Percentiles rank a stretch among this genome's conserved stretches.
phyloP scores from a whole-genome alignment of 1,139 yeast genomes.

The Sugiyamaella pinicola region DNA sequence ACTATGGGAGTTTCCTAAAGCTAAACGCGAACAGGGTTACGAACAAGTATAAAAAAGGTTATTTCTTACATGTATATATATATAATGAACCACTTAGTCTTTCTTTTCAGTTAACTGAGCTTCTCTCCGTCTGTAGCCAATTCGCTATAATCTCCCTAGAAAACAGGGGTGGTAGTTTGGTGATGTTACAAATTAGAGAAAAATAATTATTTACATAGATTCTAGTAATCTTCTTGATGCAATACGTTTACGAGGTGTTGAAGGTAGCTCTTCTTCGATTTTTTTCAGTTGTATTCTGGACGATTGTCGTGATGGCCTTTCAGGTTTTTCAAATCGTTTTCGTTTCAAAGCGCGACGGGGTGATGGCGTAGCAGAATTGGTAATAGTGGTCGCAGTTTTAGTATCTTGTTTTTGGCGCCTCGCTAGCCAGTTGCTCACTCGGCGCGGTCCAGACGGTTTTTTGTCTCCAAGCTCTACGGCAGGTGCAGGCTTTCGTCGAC shows the following conservation, averaged over 20 bases:
- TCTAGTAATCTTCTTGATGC: conserved; percentile 29
- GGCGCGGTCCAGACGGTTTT: conserved; percentile 25
- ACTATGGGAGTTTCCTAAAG: conserved; percentile 40
- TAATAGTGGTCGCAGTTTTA: background rate
- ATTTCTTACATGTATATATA: background rate
- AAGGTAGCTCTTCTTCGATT: conserved; percentile 10
- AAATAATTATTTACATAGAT: conserved; percentile 18
- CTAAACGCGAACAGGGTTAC: conserved; percentile 22
- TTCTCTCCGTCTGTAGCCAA: too few relatives aligned
- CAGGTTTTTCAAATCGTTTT: conserved; percentile 15
- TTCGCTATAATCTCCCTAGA: too few relatives aligned
- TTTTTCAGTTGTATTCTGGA: conserved; percentile 16
- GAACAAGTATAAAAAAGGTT: conserved; percentile 27
- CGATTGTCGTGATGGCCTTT: conserved; percentile 6
- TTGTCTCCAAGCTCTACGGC: conserved; percentile 23
- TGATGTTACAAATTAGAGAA: background rate
- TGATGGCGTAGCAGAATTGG: background rate
- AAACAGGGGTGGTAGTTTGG: too few relatives aligned
- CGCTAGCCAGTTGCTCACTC: conserved; percentile 29
- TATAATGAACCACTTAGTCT: background rate
- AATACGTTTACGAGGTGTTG: conserved; percentile 21
- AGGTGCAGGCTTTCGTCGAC: conserved; percentile 23
- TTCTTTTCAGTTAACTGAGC: too few relatives aligned
- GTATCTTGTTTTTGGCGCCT: conserved; percentile 21
- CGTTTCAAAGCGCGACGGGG: background rate